phyloP scores from a whole-genome alignment of 768 basidiomycete species.

The Piloderma croceum region DNA sequence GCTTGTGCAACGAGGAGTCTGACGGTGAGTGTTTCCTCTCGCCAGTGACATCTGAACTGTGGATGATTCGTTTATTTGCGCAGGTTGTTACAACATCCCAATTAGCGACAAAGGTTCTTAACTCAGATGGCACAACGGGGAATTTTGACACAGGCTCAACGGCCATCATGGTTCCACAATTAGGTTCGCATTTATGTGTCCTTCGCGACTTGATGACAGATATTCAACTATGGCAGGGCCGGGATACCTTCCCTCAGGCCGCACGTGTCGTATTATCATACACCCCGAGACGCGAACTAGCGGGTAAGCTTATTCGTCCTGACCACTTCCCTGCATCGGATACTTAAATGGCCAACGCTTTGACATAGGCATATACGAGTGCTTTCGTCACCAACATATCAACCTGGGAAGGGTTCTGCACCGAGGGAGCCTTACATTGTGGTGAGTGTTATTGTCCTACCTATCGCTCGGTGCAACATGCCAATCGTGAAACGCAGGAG shows the following conservation, averaged over 20 bases:
- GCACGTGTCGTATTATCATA: conserved; percentile 40
- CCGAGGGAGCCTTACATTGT: conserved; percentile 18
- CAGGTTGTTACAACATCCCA: conserved; percentile 62
- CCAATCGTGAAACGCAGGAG: too few relatives aligned
- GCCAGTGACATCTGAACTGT: background rate
- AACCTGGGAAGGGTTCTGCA: conserved; percentile 6
- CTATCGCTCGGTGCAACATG: too few relatives aligned
- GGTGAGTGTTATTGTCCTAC: too few relatives aligned
- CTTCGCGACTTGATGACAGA: conserved; percentile 3
- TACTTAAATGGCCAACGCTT: conserved; percentile 4
- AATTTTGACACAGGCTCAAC: conserved; percentile 59
- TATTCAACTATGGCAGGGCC: conserved; percentile 19
- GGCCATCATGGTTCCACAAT: conserved; percentile 61
- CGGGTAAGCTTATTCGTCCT: conserved; percentile 28
- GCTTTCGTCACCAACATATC: conserved; percentile 30
- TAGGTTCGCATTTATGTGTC: conserved; percentile 37
- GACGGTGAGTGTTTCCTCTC: conserved; percentile 34
- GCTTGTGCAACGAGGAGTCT: conserved; percentile 42
- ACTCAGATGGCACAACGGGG: conserved; percentile 57
- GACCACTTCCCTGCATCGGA: too few relatives aligned
- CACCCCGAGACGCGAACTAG: conserved; percentile 34
- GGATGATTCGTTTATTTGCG: conserved; percentile 5
- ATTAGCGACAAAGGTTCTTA: conserved; percentile 62
- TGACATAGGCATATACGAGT: conserved; percentile 33
- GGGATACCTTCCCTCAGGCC: conserved; percentile 38